phyloP scores from a whole-genome alignment of 257 asterid genomes.

The Nicotiana attenuata region DNA sequence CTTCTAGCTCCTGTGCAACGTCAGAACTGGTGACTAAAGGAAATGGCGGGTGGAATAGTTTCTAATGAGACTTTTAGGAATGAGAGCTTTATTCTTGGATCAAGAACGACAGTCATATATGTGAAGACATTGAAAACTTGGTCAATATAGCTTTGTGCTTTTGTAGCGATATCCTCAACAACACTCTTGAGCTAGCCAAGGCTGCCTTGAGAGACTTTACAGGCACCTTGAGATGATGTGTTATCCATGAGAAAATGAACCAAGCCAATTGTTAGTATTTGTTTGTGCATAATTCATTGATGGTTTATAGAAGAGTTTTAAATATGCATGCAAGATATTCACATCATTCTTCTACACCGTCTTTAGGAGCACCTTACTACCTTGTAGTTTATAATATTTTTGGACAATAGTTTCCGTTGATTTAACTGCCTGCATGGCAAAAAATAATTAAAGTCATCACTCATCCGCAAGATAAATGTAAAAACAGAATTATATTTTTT shows the following conservation, averaged over 20 bases:
- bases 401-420: not conserved
- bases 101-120: constrained; percentile 82
- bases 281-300: too few species aligned
- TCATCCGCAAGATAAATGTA: too few species aligned
- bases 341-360: too few species aligned
- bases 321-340: too few species aligned
- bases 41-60: constrained; percentile 56
- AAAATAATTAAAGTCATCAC: too few species aligned
- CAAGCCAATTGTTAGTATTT: constrained; percentile 34
- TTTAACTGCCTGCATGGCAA: too few species aligned
- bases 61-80: constrained; percentile 66
- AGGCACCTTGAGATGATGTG: constrained; percentile 48
- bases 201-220: constrained; percentile 73
- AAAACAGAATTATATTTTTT: too few species aligned
- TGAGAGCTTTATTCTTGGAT: constrained; percentile 88
- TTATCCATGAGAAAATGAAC: constrained; percentile 98
- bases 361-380: too few species aligned
- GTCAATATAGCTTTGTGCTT: constrained; percentile 53
- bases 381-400: too few species aligned
- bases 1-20: constrained; percentile 49
- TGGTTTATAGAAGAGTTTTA: too few species aligned
- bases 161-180: constrained; percentile 64
- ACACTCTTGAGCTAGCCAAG: constrained; percentile 89
- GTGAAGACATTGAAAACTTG: constrained; percentile 70
- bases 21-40: constrained; percentile 45